Conservation (phyloP, 192 early-diverging fungal genomes). For the Backusella macrospora region DNA sequence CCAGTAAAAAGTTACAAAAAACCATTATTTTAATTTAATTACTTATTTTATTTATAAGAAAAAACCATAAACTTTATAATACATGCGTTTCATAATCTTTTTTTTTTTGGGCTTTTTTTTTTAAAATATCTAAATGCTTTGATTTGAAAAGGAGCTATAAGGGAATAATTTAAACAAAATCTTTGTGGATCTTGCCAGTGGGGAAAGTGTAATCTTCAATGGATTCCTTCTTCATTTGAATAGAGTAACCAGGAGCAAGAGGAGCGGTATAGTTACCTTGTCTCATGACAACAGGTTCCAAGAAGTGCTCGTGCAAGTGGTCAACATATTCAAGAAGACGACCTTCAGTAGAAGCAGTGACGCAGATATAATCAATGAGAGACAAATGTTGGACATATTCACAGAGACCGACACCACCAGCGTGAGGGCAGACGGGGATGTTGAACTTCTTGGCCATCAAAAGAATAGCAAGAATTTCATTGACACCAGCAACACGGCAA, state of each 20-base stretch:
- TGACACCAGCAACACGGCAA: constrained; percentile 46
- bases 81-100: constrained; percentile 2
- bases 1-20: neutral
- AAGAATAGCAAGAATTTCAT: constrained; percentile 42
- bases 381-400: constrained; percentile 46
- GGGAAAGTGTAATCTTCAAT: constrained; percentile 43
- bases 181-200: constrained; percentile 20
- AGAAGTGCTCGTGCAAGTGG: constrained; percentile 44
- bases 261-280: constrained; percentile 38
- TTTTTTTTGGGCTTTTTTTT: neutral
- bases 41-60: neutral
- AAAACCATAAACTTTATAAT: neutral
- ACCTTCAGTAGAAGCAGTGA: constrained; percentile 37
- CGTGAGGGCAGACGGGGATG: constrained; percentile 42
- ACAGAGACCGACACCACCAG: constrained; percentile 48
- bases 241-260: constrained; percentile 35
- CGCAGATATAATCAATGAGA: constrained; percentile 42
- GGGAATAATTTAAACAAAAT: neutral
- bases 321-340: constrained; percentile 47
- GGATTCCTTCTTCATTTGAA: constrained; percentile 42
- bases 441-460: constrained; percentile 47
- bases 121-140: neutral
- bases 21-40: neutral
- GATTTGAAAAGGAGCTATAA: neutral
- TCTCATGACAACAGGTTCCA: constrained; percentile 39